phyloP scores from a whole-genome alignment of 352 stramenopile species.

The Globisporangium alternatum region DNA sequence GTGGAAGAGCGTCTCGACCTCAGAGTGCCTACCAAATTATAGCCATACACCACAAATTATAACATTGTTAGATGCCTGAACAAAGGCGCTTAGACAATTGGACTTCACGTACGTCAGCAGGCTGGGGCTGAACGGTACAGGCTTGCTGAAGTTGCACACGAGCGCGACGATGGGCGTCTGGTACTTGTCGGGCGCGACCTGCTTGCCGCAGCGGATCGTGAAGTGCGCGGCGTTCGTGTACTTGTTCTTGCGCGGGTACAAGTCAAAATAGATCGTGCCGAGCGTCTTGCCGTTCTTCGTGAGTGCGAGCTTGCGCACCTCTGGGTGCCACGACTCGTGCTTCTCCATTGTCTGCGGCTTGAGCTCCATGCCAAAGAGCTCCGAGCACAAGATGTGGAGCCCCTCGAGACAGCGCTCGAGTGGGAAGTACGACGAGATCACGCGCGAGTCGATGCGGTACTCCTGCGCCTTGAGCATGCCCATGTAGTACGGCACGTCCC shows the following conservation, averaged over 20 bases:
- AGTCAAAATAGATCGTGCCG: constrained; percentile 94
- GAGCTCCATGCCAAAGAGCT: constrained; percentile 91
- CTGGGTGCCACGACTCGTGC: constrained; percentile 87
- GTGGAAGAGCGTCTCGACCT: constrained; percentile 98
- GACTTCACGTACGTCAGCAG: constrained; percentile 51
- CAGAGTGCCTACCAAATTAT: constrained; percentile 67
- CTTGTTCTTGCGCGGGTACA: constrained; percentile 89
- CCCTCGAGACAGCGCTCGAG: constrained; percentile 90
- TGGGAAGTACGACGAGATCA: constrained; percentile 88
- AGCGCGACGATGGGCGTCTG: constrained; percentile 95
- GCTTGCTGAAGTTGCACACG: constrained; percentile 88
- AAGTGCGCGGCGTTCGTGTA: constrained; percentile 93
- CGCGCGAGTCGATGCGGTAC: constrained; percentile 73
- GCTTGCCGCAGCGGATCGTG: constrained; percentile 94
- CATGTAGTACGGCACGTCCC: constrained; percentile 95
- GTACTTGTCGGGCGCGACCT: constrained; percentile 52
- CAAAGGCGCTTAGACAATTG: neutral
- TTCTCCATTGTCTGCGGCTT: constrained; percentile 68
- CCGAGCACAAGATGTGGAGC: constrained; percentile 82
- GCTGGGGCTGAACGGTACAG: constrained; percentile 59
- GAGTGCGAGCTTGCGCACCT: constrained; percentile 90
- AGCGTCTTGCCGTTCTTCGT: constrained; percentile 55
- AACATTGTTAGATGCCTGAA: neutral
- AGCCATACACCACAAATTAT: constrained; percentile 21
- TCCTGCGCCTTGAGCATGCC: constrained; percentile 76